A percentile compares a stretch with the other conserved stretches of the same genome.
Conservation (phyloP, 2,329 filamentous ascomycete species). For the Dothiorella sarmentorum region DNA sequence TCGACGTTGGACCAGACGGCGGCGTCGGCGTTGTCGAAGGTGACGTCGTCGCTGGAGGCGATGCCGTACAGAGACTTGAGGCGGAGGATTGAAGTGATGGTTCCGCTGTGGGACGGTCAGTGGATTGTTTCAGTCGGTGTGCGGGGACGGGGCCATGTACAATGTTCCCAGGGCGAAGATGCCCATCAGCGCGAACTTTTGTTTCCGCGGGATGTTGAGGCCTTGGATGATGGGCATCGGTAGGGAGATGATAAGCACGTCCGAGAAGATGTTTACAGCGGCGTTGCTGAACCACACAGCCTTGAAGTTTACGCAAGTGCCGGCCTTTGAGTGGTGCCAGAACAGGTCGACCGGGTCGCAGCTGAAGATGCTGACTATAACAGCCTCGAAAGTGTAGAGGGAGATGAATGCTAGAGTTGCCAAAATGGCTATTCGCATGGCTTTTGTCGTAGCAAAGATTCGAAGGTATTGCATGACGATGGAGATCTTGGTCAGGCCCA, state of each 20-base stretch:
- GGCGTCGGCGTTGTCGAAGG: slow-evolving; percentile 32
- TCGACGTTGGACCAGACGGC: slow-evolving; percentile 30
- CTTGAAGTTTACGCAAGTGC: slow-evolving; percentile 25
- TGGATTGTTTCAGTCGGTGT: not conserved
- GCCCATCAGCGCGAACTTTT: slow-evolving; percentile 31
- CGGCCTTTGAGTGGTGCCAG: slow-evolving; percentile 22
- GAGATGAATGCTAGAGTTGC: slow-evolving; percentile 27
- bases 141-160: slow-evolving; percentile 18
- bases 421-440: slow-evolving; percentile 26
- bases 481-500: slow-evolving; percentile 32
- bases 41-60: slow-evolving; percentile 30
- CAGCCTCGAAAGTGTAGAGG: slow-evolving; percentile 27
- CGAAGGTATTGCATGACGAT: slow-evolving; percentile 36
- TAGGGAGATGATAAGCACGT: slow-evolving; percentile 31
- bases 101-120: slow-evolving; percentile 24
- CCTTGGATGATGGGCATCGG: slow-evolving; percentile 32
- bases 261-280: slow-evolving; percentile 33
- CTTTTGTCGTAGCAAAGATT: slow-evolving; percentile 29
- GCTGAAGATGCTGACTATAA: slow-evolving; percentile 27
- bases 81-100: slow-evolving; percentile 32
- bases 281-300: slow-evolving; percentile 33
- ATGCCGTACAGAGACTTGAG: slow-evolving; percentile 29
- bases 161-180: slow-evolving; percentile 34
- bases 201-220: slow-evolving; percentile 28
- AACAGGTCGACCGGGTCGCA: slow-evolving; percentile 30